Percentiles rank a stretch among this genome's conserved stretches.
Conservation (phyloP, 768 basidiomycete species). For the Russula foetens region DNA sequence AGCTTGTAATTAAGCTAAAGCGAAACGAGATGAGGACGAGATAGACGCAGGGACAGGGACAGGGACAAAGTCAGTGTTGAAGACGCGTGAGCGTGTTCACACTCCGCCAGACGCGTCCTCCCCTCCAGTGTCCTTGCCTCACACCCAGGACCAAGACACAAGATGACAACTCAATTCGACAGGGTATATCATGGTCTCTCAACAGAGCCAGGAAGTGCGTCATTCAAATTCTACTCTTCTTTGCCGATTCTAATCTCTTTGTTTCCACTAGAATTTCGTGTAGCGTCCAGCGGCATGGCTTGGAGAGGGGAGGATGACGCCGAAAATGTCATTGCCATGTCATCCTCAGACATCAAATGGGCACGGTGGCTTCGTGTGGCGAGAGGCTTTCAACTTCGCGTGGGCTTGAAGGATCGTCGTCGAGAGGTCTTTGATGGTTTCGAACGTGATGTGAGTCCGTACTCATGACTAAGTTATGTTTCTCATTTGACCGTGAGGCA, state of each 20-base stretch:
- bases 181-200: slow-evolving; percentile 70
- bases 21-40: background rate
- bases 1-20: too few species aligned
- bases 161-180: slow-evolving; percentile 79
- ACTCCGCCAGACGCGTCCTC: slow-evolving; percentile 19
- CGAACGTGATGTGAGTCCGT: slow-evolving; percentile 62
- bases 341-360: slow-evolving; percentile 74
- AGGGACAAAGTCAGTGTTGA: too few species aligned
- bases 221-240: background rate
- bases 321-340: slow-evolving; percentile 54
- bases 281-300: slow-evolving; percentile 85
- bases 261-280: slow-evolving; percentile 59
- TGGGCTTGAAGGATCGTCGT: slow-evolving; percentile 70
- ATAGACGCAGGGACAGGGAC: background rate
- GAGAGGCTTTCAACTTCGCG: slow-evolving; percentile 80
- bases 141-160: too few species aligned
- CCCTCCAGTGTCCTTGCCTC: background rate
- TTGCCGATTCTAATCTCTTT: background rate
- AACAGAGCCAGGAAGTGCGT: slow-evolving; percentile 77
- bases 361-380: slow-evolving; percentile 89
- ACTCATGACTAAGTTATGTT: background rate
- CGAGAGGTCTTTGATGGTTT: slow-evolving; percentile 93
- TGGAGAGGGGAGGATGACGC: slow-evolving; percentile 84
- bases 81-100: slow-evolving; percentile 15
- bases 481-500: slow-evolving; percentile 1